Conservation (phyloP, 164 flowering plant species). For the Nymphaea thermarum region DNA sequence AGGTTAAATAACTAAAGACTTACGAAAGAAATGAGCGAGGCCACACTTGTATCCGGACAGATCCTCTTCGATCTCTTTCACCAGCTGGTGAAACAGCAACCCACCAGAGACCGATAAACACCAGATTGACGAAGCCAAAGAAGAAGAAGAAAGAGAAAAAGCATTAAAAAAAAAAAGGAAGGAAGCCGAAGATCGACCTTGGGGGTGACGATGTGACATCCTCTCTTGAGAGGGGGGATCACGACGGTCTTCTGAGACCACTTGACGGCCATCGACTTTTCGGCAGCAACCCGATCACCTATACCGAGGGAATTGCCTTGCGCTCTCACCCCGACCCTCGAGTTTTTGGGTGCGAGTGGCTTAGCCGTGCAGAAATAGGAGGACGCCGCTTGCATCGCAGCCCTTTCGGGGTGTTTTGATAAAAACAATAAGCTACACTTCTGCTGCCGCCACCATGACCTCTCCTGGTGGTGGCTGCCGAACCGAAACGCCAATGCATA, state of each 20-base stretch:
- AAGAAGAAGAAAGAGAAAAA: background rate
- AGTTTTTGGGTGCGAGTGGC: background rate
- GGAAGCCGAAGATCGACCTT: slow-evolving; percentile 30
- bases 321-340: background rate
- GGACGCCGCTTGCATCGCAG: background rate
- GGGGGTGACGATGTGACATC: slow-evolving; percentile 86
- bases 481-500: no score
- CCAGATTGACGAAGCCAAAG: background rate
- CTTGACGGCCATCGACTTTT: slow-evolving; percentile 44
- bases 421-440: no score
- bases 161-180: background rate
- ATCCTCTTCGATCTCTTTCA: slow-evolving; percentile 75
- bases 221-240: slow-evolving; percentile 61
- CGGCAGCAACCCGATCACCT: background rate
- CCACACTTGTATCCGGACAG: slow-evolving; percentile 84
- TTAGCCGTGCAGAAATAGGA: background rate
- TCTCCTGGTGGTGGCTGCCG: no score
- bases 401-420: background rate
- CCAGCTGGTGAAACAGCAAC: slow-evolving; percentile 29
- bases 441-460: no score
- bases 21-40: slow-evolving; percentile 85
- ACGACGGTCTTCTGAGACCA: slow-evolving; percentile 94
- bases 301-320: background rate
- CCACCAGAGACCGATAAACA: background rate
- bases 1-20: slow-evolving; percentile 12